Evolutionary conservation across 768 basidiomycete species (phyloP).

Genomic region (Piloderma croceum): DNA sequence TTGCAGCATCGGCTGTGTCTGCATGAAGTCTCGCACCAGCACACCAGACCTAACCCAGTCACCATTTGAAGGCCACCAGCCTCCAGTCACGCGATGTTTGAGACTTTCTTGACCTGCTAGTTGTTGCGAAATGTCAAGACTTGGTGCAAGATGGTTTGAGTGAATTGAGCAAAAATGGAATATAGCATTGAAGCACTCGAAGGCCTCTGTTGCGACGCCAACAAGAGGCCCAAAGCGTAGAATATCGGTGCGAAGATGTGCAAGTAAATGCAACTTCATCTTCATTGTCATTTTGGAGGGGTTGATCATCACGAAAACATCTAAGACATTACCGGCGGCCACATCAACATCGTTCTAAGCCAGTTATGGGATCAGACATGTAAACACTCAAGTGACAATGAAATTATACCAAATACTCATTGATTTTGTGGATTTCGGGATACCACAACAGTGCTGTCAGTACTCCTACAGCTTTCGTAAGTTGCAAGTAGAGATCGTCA

Average conservation of each 20-base stretch:
- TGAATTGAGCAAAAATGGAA: slow-evolving; percentile 18
- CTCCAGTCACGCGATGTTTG: slow-evolving; percentile 21
- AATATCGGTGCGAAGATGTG: slow-evolving; percentile 14
- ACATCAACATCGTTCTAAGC: slow-evolving; percentile 6
- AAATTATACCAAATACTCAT: slow-evolving; percentile 3
- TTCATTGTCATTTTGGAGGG: slow-evolving; percentile 14
- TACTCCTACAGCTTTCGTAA: slow-evolving; percentile 28
- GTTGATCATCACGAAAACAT: slow-evolving; percentile 13
- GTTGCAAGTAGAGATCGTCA: slow-evolving; percentile 13
- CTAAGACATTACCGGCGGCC: slow-evolving; percentile 15
- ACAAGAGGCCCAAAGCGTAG: slow-evolving; percentile 17
- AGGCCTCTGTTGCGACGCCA: slow-evolving; percentile 6
- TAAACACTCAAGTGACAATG: not conserved
- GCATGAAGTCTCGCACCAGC: slow-evolving; percentile 11
- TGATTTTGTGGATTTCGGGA: slow-evolving; percentile 7
- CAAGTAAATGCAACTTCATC: slow-evolving; percentile 16
- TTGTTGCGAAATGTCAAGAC: slow-evolving; percentile 13
- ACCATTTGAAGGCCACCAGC: slow-evolving; percentile 6
- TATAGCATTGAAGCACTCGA: slow-evolving; percentile 24
- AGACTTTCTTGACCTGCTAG: slow-evolving; percentile 16
- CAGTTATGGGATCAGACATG: not conserved
- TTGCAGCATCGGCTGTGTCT: slow-evolving; percentile 13
- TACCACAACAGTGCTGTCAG: slow-evolving; percentile 26
- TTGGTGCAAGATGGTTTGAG: slow-evolving; percentile 23
- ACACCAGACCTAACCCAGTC: slow-evolving; percentile 12